These are phyloP conservation scores for Pythium scleroteichum DNA, from an alignment of 352 stramenopile genomes.

Conservation along the genomic window DNA sequence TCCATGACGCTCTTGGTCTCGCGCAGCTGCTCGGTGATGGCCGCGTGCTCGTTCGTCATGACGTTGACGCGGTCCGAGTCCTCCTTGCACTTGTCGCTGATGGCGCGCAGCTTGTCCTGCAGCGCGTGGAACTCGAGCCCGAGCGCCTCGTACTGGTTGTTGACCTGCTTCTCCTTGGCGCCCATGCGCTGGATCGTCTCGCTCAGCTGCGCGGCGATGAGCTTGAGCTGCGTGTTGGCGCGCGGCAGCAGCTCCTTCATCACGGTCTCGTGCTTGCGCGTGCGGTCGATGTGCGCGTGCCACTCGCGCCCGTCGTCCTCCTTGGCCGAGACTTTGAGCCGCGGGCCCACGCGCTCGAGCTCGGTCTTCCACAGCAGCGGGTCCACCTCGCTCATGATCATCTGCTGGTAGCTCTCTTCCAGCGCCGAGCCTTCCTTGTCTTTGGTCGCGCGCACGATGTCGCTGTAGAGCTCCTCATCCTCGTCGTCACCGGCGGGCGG, in stretches of 20 bases:
- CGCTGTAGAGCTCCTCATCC: constrained; percentile 67
- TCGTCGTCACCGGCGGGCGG: constrained; percentile 33
- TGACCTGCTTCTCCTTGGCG: constrained; percentile 77
- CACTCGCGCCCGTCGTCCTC: constrained; percentile 75
- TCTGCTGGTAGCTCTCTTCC: constrained; percentile 81
- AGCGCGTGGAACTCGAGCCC: constrained; percentile 67
- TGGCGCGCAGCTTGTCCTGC: constrained; percentile 59
- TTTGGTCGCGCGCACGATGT: constrained; percentile 45
- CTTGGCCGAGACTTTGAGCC: constrained; percentile 61
- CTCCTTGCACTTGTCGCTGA: constrained; percentile 69
- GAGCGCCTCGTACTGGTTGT: constrained; percentile 78
- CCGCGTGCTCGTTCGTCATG: constrained; percentile 75
- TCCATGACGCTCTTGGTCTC: constrained; percentile 81
- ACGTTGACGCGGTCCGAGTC: constrained; percentile 66
- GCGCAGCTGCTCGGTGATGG: constrained; percentile 73
- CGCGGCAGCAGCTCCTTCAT: constrained; percentile 59
- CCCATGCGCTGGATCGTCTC: constrained; percentile 66
- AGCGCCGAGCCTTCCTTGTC: constrained; percentile 43
- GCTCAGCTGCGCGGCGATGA: constrained; percentile 54
- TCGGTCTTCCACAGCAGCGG: constrained; percentile 84
- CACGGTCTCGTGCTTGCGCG: constrained; percentile 66
- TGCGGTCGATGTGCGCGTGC: constrained; percentile 79
- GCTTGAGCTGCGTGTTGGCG: constrained; percentile 59
- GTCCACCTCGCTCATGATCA: constrained; percentile 83
- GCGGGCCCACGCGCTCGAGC: constrained; percentile 75